Evolutionary conservation across 257 asterid genomes (phyloP).

Genomic region (Solanum megistacrolobum): DNA sequence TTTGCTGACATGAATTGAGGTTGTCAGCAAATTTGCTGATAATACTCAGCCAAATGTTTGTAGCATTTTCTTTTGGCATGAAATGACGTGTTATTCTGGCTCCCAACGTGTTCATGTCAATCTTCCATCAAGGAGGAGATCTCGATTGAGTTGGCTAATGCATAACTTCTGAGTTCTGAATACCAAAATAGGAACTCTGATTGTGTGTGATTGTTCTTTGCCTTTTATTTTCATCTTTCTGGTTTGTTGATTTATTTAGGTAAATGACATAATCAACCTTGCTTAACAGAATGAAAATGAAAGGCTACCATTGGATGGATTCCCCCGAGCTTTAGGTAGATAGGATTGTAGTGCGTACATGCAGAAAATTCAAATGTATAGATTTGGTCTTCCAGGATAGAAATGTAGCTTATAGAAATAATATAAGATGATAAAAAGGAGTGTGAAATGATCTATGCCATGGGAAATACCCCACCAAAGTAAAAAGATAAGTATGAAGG

Average conservation of each 20-base stretch:
- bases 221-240: background rate
- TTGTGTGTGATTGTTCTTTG: background rate
- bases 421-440: background rate
- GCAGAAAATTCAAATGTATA: background rate
- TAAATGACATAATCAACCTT: background rate
- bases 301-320: background rate
- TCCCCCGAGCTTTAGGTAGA: background rate
- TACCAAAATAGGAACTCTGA: background rate
- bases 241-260: background rate
- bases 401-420: background rate
- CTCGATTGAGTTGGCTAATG: background rate
- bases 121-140: background rate
- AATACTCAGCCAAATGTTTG: background rate
- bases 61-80: background rate
- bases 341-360: background rate
- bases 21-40: background rate
- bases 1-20: background rate
- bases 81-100: background rate
- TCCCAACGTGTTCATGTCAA: background rate
- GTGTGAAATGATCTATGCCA: background rate
- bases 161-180: background rate
- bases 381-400: background rate
- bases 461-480: background rate
- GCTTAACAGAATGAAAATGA: background rate
- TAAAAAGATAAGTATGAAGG: background rate